Base-by-base conservation (phyloP, 163 green algal species). In the Scenedesmus sp. region DNA sequence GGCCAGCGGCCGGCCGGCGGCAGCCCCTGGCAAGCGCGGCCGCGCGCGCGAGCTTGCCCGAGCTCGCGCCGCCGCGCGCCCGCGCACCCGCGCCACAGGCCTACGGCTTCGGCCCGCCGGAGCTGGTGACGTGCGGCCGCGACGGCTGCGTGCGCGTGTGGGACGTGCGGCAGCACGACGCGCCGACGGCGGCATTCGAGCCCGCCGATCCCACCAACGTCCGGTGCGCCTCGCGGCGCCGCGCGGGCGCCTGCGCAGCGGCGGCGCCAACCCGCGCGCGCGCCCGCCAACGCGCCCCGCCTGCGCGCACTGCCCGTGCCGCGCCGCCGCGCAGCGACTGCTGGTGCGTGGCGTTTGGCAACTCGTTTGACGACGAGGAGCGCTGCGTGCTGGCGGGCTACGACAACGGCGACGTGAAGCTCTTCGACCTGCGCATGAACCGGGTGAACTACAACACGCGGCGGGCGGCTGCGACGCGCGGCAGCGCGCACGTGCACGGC, bases 391-490 rank as follows among this genome's bases (percentile, higher is more conserved):
- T 97, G 70, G 94, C 94, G 15, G 94, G 94, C 3, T 98, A 97
- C 77, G 89, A 95, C 84, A 97, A 96, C 64, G 94, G 94, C 3
- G 93, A 97, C 81, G 80, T 98, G 18, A 97, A 97, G 77, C 87
- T 98, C 86, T 97, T 97, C 78, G 93, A 97, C 89, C 89, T 98
- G 48, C 76, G 89, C 10, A 93, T 47, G 18, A 75, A 75, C 74
- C 75, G 60, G 74, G 74, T 75, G 36, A 18, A 18, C 13, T 28
- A 65, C 14, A 18, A 65, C 18, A 18, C 57, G 15, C 22, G 57
- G 18, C 57, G 22, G 13, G 14, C n/a, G 22, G n/a, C 18, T 65
- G 57, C n/a, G 13, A 65, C 22, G 15, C 15, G 47, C 47, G 9
- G 62, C 22, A 36, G 53, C 10, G 7, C 29, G 28, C 10, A 17